These are phyloP conservation scores for Hirschfeldia incana DNA, from an alignment of 345 rosid genomes.

Conservation along the genomic window DNA sequence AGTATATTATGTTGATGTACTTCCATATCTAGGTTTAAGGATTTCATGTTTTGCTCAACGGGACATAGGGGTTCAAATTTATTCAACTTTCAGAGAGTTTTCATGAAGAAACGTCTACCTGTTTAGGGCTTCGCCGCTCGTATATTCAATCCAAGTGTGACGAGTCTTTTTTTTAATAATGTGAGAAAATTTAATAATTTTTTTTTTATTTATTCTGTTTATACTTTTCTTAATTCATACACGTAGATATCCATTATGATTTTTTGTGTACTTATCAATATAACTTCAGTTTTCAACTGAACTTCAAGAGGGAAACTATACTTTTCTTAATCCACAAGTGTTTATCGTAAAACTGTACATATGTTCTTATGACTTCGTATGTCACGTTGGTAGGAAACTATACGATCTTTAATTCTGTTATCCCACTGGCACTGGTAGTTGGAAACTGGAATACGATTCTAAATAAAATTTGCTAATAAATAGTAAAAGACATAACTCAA, in stretches of 20 bases:
- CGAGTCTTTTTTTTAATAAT: too few species aligned
- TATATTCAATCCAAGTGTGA: too few species aligned
- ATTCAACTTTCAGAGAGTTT: not conserved
- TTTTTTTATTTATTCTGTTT: too few species aligned
- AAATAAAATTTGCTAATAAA: not conserved
- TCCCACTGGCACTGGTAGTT: too few species aligned
- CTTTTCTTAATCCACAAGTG: not conserved
- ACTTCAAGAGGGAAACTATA: not conserved
- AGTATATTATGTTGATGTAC: too few species aligned
- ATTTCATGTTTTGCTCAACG: not conserved
- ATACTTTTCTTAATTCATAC: not conserved
- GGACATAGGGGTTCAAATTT: not conserved
- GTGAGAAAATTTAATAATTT: too few species aligned
- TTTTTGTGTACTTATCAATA: not conserved
- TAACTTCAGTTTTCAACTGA: not conserved
- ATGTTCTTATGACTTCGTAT: not conserved
- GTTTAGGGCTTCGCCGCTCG: too few species aligned
- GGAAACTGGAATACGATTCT: not conserved
- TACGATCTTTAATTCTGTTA: not conserved
- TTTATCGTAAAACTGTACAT: not conserved
- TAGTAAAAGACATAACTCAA: not conserved
- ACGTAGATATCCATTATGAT: not conserved
- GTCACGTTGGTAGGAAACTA: not conserved
- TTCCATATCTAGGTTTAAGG: too few species aligned
- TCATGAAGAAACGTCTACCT: too few species aligned